Conservation (phyloP, 1,284 basidiomycete species). For the Moesziomyces antarcticus region DNA sequence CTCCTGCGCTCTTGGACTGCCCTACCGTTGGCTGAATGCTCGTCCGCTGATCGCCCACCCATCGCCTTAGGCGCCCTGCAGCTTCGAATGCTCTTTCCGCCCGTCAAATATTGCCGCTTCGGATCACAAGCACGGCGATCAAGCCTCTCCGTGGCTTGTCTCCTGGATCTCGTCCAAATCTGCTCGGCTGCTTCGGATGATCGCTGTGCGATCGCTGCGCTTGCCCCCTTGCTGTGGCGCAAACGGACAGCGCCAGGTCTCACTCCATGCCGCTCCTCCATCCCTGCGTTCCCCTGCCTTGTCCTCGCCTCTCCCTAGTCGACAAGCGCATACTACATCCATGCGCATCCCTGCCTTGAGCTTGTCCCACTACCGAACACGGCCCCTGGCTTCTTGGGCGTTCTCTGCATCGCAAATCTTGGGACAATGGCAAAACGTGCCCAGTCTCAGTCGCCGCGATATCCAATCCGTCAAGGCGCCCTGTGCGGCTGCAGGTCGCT, state of each 20-base stretch:
- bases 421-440: not conserved
- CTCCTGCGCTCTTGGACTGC: conserved; percentile 2
- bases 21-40: not conserved
- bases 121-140: conserved; percentile 6
- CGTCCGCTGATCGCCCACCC: not conserved
- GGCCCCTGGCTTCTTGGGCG: conserved; percentile 15
- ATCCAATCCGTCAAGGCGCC: no score
- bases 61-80: not conserved
- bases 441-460: not conserved
- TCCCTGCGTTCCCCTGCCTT: conserved; percentile 18
- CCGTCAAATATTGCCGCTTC: conserved; percentile 19
- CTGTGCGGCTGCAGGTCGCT: no score
- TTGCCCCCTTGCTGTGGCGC: conserved; percentile 17
- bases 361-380: conserved; percentile 20
- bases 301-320: conserved; percentile 8
- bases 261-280: conserved; percentile 16
- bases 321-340: conserved; percentile 4
- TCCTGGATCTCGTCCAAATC: not conserved
- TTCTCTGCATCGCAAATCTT: conserved; percentile 12
- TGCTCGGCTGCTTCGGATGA: not conserved
- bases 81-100: conserved; percentile 1
- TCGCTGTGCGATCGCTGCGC: not conserved
- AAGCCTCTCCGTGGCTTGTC: not conserved
- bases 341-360: conserved; percentile 23
- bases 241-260: conserved; percentile 12